Evolutionary conservation across 441 rosid genomes (phyloP), one percentile per base, ranked within the genome.

Genomic region (Gossypium schwendimanii): DNA sequence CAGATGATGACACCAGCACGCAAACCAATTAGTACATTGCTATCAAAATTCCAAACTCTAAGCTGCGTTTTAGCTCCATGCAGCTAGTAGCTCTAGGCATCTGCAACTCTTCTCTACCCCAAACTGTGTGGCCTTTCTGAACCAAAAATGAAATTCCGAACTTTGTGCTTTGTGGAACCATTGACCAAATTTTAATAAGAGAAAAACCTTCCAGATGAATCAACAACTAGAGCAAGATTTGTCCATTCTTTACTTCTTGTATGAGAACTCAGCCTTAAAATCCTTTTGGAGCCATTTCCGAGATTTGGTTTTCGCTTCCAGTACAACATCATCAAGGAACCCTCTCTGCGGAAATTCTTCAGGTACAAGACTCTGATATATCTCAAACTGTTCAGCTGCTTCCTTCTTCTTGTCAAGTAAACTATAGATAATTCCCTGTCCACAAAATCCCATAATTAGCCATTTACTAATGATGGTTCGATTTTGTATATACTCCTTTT

Each of bases 371-470:
- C 89, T 84, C 67, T 65, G 85, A 76, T 94, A 92, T 0, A 66
- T 86, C 82, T 88, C 91, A 72, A 94, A 91, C 72, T 84, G 96
- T 80, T 91, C 83, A 36, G 84, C 88, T 63, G 97, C 98, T 87
- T 92, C 93, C 75, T 85, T 69, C 64, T 91, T 81, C 72, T 81
- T 86, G 62, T 87, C 94, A 82, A 92, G 67, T 52, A 94, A 85
- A 81, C 97, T 87, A 75, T 89, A 94, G 2, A 89, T 85, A 77
- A 92, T 89, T 49, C 98, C 97, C 96, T 94, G 90, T 65, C 67
- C 61, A 71, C 72, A 79, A 45, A 71, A 60, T 62, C 72, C 54
- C 68, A 41, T 47, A 28, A 62, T 47, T 15, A 66, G 52, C 63
- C 61, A 41, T 68, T 69, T 58, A 8, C 2, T 17, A 18, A 63